Evolutionary conservation across 805 yeast species (phyloP).

Genomic region (Priceomyces carsonii): DNA sequence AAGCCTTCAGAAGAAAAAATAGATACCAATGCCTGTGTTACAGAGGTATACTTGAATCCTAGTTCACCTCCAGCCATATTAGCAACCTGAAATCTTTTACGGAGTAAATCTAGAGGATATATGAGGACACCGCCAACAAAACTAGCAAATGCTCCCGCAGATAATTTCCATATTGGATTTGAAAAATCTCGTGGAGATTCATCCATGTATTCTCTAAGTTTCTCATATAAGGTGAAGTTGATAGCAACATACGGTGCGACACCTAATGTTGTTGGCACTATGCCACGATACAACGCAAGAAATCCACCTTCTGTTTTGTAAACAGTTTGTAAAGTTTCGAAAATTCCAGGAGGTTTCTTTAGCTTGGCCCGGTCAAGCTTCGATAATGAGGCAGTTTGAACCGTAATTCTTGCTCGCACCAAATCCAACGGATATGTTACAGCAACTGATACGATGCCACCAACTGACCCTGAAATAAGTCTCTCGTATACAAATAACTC

Average conservation of each 20-base stretch:
- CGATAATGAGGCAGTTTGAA: conserved; percentile 73
- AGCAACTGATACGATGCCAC: conserved; percentile 77
- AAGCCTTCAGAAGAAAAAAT: conserved; percentile 76
- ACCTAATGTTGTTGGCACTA: conserved; percentile 88
- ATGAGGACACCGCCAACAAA: conserved; percentile 88
- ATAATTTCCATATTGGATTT: conserved; percentile 56
- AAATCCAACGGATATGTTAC: conserved; percentile 92
- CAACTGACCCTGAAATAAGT: conserved; percentile 73
- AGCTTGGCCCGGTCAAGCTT: conserved; percentile 50
- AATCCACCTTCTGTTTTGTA: conserved; percentile 82
- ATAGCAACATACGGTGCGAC: conserved; percentile 96
- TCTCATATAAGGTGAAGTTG: conserved; percentile 88
- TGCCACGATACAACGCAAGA: conserved; percentile 75
- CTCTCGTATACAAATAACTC: conserved; percentile 57
- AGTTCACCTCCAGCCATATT: conserved; percentile 74
- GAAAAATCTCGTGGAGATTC: conserved; percentile 34
- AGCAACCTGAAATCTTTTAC: conserved; percentile 90
- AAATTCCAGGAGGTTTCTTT: conserved; percentile 69
- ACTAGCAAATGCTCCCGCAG: conserved; percentile 84
- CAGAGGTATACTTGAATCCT: conserved; percentile 82
- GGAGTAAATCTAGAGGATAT: conserved; percentile 85
- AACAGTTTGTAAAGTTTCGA: conserved; percentile 55
- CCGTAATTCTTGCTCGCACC: conserved; percentile 83
- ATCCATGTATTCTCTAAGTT: conserved; percentile 59
- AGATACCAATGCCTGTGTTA: conserved; percentile 67